phyloP scores from a whole-genome alignment of 2,329 filamentous ascomycete genomes.

The Phialocephala subalpina region DNA sequence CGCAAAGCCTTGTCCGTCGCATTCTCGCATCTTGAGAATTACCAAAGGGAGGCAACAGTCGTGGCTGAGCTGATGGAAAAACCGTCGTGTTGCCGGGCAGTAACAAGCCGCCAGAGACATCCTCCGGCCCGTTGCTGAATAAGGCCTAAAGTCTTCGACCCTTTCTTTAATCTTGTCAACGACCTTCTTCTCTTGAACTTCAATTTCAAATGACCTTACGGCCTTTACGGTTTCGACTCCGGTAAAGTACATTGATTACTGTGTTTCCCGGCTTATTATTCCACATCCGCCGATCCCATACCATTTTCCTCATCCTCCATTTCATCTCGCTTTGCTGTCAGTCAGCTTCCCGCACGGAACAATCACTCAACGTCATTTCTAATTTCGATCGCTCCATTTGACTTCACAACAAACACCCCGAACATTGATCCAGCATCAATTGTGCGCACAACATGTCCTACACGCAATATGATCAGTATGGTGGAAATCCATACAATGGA shows the following conservation, averaged over 20 bases:
- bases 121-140: neutral
- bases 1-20: neutral
- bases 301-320: slow-evolving; percentile 2
- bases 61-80: slow-evolving; percentile 8
- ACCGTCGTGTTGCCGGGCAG: slow-evolving; percentile 1
- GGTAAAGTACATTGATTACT: slow-evolving; percentile 10
- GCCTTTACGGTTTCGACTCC: neutral
- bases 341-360: slow-evolving; percentile 11
- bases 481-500: slow-evolving; percentile 68
- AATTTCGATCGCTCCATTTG: slow-evolving; percentile 1
- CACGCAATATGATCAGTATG: slow-evolving; percentile 63
- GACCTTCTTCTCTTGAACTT: neutral
- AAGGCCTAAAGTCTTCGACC: neutral
- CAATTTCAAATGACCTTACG: neutral
- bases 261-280: slow-evolving; percentile 3
- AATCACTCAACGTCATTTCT: slow-evolving; percentile 20
- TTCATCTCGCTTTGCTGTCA: slow-evolving; percentile 9
- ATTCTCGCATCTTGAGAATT: neutral
- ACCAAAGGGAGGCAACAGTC: neutral
- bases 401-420: slow-evolving; percentile 10
- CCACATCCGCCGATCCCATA: slow-evolving; percentile 4
- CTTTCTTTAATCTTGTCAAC: neutral
- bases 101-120: neutral
- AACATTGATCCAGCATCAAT: slow-evolving; percentile 33
- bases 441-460: slow-evolving; percentile 63